Percentiles rank a stretch among this genome's conserved stretches.
Evolutionary conservation across 2,329 filamentous ascomycete genomes (phyloP).

Genomic region (Aureobasidium mangrovei): DNA sequence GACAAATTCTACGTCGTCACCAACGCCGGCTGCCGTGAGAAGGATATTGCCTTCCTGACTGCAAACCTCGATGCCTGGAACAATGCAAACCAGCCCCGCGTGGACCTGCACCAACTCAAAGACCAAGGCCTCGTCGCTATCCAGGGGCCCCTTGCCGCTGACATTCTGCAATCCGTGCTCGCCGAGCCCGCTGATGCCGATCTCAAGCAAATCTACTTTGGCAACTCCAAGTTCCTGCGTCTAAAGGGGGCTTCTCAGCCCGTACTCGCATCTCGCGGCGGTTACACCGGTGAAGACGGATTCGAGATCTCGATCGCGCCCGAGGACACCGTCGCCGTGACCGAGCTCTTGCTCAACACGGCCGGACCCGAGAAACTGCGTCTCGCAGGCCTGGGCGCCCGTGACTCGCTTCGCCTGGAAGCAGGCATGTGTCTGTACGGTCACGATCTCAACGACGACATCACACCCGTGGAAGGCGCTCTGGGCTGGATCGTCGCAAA

Average conservation of each 20-base stretch:
- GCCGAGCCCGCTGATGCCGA: conserved; percentile 39
- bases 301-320: conserved; percentile 88
- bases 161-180: conserved; percentile 59
- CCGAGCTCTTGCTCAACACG: conserved; percentile 58
- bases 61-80: conserved; percentile 57
- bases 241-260: conserved; percentile 39
- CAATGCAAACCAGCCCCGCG: conserved; percentile 34
- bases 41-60: conserved; percentile 71
- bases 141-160: conserved; percentile 71
- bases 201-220: conserved; percentile 70
- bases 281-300: conserved; percentile 96
- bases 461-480: conserved; percentile 58
- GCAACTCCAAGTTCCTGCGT: conserved; percentile 58
- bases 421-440: conserved; percentile 99
- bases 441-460: conserved; percentile 82
- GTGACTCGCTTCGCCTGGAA: conserved; percentile 87
- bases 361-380: conserved; percentile 55
- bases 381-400: conserved; percentile 79
- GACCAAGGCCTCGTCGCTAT: conserved; percentile 75
- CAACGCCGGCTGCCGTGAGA: conserved; percentile 84
- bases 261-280: conserved; percentile 74
- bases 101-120: conserved; percentile 37
- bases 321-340: conserved; percentile 54
- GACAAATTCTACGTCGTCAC: conserved; percentile 84
- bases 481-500: conserved; percentile 79